Evolutionary conservation across 257 asterid species (phyloP), one percentile per base, ranked within the genome.

Genomic region (Paraleonurus japonicus): DNA sequence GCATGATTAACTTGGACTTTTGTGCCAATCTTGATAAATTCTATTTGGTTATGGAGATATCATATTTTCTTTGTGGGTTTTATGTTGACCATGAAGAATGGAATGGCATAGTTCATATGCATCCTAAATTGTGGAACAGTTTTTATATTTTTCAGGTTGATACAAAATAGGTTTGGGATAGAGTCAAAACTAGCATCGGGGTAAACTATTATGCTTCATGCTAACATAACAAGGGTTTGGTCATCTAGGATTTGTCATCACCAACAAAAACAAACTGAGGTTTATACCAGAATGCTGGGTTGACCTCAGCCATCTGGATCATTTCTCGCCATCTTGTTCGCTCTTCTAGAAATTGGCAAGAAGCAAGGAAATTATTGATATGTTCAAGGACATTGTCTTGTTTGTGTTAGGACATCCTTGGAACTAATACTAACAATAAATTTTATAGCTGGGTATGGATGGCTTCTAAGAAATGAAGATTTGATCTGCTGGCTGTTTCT

Each of bases 1-100:
- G 85, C 53, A 48, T 75, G 76, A 58, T 60, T 76, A 65, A 45
- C n/a, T n/a, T 55, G 61, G 37, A 33, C 32, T 51, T 16, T 59
- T 61, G 37, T 59, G 45, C 43, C 55, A 26, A 5, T 58, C 65
- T 9, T 58, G 11, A 28, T 57, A 9, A 41, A 57, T 11, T 66
- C 30, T 20, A 6, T 53, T 27, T 30, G 74, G 62, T 70, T 64
- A 66, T 74, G 39, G 35, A 45, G 27, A 28, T 70, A 23, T 17
- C 68, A 59, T 57, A 57, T 35, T 41, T 69, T 12, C 26, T 54
- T 30, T 57, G 32, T 33, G 10, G 60, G 32, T 54, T 35, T 16
- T 33, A 28, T 28, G 15, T 62, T 53, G 35, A 17, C 13, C 32
- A 37, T 70, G 65, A 41, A 55, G 66, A 62, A 26, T 6, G 32